These are phyloP conservation scores for Schizothecium vesticola DNA, from an alignment of 495 filamentous ascomycete genomes.

Conservation along the genomic window DNA sequence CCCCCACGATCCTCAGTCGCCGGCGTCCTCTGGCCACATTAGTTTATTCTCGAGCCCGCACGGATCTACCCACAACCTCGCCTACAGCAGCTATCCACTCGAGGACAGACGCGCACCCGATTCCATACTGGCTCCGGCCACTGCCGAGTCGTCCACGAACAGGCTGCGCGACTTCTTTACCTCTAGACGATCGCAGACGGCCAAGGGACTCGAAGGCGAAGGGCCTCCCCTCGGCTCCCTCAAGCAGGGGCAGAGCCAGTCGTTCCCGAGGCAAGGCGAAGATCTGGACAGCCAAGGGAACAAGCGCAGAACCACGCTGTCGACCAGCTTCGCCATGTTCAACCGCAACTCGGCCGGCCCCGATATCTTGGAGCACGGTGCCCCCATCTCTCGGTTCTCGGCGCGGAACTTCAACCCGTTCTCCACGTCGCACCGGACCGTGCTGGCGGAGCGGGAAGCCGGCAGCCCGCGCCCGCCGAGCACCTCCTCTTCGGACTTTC, in stretches of 20 bases:
- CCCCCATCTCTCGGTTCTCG: conserved; percentile 33
- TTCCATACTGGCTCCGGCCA: conserved; percentile 15
- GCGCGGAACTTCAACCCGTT: conserved; percentile 56
- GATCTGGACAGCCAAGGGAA: conserved; percentile 37
- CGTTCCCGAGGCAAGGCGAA: conserved; percentile 58
- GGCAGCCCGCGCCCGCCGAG: conserved; percentile 72
- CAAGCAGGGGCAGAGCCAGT: conserved; percentile 74
- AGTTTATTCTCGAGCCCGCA: conserved; percentile 65
- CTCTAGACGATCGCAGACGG: conserved; percentile 61
- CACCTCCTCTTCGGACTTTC: conserved; percentile 73
- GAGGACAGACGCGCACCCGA: conserved; percentile 39
- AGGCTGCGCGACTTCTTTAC: conserved; percentile 49
- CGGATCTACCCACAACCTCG: conserved; percentile 54
- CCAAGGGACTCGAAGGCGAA: conserved; percentile 64
- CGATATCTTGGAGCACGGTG: conserved; percentile 31
- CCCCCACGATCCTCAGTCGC: conserved; percentile 57
- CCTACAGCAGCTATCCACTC: conserved; percentile 40
- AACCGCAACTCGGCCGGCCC: conserved; percentile 48
- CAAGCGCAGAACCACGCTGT: conserved; percentile 48
- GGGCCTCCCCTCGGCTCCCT: conserved; percentile 66
- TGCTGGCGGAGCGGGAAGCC: conserved; percentile 60
- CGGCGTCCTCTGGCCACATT: conserved; percentile 59
- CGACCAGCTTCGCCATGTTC: conserved; percentile 50
- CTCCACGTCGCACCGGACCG: conserved; percentile 58
- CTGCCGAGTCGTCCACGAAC: conserved; percentile 22